Evolutionary conservation across 2,329 filamentous ascomycete species (phyloP).

Genomic region (Onygena corvina): DNA sequence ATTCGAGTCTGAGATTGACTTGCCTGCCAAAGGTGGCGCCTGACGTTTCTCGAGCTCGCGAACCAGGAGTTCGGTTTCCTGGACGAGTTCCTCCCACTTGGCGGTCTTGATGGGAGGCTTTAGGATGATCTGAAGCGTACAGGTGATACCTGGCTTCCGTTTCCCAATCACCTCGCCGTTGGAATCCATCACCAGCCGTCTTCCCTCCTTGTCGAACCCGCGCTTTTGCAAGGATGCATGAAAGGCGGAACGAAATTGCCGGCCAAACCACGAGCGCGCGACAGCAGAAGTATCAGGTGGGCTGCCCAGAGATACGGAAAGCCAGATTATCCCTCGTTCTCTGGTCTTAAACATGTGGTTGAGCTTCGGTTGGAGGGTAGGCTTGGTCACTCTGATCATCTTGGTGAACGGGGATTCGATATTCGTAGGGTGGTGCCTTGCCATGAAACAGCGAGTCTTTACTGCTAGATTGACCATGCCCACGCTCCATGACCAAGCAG

Average conservation of each 20-base stretch:
- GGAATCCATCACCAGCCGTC: neutral
- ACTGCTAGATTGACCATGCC: neutral
- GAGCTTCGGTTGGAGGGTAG: conserved; percentile 26
- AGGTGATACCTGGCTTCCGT: neutral
- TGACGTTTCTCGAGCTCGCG: neutral
- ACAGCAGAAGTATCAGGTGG: conserved; percentile 29
- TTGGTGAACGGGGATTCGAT: conserved; percentile 19
- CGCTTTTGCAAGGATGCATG: conserved; percentile 33
- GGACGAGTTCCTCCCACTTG: neutral
- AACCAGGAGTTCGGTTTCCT: neutral
- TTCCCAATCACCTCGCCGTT: neutral
- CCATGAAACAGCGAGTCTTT: neutral
- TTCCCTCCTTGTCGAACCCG: conserved; percentile 34
- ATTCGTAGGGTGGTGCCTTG: neutral
- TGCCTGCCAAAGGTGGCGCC: neutral
- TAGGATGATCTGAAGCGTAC: neutral
- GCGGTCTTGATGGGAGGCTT: neutral
- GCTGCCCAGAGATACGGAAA: conserved; percentile 29
- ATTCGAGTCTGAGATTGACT: no score
- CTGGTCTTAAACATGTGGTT: conserved; percentile 28
- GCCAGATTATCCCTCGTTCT: conserved; percentile 38
- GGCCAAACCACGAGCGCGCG: conserved; percentile 37
- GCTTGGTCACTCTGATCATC: conserved; percentile 11
- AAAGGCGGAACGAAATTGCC: conserved; percentile 37
- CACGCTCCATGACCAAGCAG: neutral